These are phyloP conservation scores for Exophiala bonariae DNA, from an alignment of 2,329 filamentous ascomycete species.

Conservation along the genomic window DNA sequence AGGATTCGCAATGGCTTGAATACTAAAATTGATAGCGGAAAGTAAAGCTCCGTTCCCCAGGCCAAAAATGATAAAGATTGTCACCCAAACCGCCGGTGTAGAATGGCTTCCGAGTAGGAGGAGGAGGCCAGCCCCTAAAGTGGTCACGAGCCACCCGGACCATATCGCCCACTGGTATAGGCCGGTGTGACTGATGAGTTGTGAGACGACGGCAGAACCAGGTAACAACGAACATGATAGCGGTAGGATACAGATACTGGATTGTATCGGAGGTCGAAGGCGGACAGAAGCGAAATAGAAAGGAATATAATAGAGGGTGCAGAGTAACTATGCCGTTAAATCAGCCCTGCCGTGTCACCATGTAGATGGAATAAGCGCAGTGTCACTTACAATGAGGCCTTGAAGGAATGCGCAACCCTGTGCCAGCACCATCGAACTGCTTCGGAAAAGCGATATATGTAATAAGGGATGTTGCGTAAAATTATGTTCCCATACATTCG, in stretches of 20 bases:
- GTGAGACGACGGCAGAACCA: constrained; percentile 25
- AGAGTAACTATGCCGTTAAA: constrained; percentile 41
- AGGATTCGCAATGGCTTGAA: constrained; percentile 27
- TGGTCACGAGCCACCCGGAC: constrained; percentile 27
- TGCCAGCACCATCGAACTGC: constrained; percentile 35
- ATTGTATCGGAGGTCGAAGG: constrained; percentile 28
- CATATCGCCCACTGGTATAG: constrained; percentile 31
- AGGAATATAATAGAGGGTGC: constrained; percentile 48
- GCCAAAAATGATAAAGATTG: constrained; percentile 28
- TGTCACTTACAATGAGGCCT: too few species aligned
- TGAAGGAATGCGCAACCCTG: constrained; percentile 43
- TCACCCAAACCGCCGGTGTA: constrained; percentile 24
- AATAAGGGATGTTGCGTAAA: constrained; percentile 38
- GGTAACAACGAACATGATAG: constrained; percentile 16
- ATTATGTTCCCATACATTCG: constrained; percentile 42
- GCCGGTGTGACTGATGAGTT: constrained; percentile 29
- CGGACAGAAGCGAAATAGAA: constrained; percentile 36
- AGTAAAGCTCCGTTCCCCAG: constrained; percentile 27
- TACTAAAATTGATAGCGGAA: constrained; percentile 24
- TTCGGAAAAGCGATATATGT: constrained; percentile 37
- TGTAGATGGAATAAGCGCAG: too few species aligned
- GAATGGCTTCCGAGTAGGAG: constrained; percentile 28
- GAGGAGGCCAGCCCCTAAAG: constrained; percentile 29
- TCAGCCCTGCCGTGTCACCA: too few species aligned
- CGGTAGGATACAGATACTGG: constrained; percentile 30